Conservation (phyloP, 352 stramenopile genomes). For the Pythium dissimile region DNA sequence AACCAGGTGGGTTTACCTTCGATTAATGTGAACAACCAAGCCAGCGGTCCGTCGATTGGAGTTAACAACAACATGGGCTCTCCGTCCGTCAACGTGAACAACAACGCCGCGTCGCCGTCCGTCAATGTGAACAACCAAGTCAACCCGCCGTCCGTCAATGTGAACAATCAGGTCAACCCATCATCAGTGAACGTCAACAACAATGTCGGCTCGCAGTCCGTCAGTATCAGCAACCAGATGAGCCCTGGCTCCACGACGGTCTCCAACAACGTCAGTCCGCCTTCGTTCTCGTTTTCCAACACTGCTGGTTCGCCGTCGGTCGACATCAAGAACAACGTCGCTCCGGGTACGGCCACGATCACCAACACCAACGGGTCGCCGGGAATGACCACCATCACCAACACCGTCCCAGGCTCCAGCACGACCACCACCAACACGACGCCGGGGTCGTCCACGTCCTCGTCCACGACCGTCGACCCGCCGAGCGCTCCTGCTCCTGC, state of each 20-base stretch:
- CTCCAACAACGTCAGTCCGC: neutral
- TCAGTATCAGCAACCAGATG: neutral
- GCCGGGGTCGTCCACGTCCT: neutral
- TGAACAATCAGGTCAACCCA: neutral
- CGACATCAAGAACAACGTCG: neutral
- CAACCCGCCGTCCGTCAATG: neutral
- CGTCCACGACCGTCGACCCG: neutral
- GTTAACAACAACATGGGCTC: conserved; percentile 5
- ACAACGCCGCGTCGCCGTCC: neutral
- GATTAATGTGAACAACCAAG: conserved; percentile 8
- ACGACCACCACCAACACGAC: neutral
- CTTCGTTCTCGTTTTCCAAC: neutral
- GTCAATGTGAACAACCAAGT: conserved; percentile 11
- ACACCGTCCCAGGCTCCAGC: neutral
- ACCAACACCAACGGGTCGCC: neutral
- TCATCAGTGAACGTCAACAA: conserved; percentile 5
- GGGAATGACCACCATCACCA: neutral
- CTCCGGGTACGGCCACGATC: neutral
- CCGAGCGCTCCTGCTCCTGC: neutral
- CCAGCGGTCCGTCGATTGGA: neutral
- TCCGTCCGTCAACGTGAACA: conserved; percentile 7
- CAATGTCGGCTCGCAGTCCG: neutral
- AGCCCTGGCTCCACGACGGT: neutral
- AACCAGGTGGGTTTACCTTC: neutral
- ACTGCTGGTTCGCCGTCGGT: neutral